These are phyloP conservation scores for Dioszegia aurantiaca DNA, from an alignment of 768 basidiomycete genomes.

Conservation along the genomic window DNA sequence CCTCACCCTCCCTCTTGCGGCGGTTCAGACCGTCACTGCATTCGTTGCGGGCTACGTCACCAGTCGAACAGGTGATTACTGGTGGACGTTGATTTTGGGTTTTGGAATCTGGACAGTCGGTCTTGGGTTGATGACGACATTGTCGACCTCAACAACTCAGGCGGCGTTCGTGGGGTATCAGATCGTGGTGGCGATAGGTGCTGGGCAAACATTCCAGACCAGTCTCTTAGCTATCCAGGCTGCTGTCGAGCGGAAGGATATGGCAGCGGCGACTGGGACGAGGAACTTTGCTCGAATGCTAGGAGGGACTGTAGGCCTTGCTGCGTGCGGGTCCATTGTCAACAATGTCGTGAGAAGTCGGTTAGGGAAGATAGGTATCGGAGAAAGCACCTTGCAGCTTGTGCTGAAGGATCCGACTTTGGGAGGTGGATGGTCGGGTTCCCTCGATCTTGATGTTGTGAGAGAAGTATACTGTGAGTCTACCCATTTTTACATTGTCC, in stretches of 20 bases:
- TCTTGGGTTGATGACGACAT: slow-evolving; percentile 66
- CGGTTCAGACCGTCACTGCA: slow-evolving; percentile 62
- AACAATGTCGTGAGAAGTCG: slow-evolving; percentile 35
- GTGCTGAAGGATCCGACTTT: slow-evolving; percentile 44
- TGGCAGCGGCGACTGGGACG: slow-evolving; percentile 69
- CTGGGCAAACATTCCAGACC: slow-evolving; percentile 57
- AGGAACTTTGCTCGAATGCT: slow-evolving; percentile 62
- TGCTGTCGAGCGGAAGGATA: slow-evolving; percentile 66
- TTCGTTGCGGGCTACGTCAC: slow-evolving; percentile 61
- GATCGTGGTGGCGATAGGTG: slow-evolving; percentile 62
- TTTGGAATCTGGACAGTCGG: slow-evolving; percentile 69
- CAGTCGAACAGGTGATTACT: slow-evolving; percentile 66
- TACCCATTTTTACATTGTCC: no score
- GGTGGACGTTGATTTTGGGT: slow-evolving; percentile 64
- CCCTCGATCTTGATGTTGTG: background rate
- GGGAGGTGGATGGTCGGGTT: background rate
- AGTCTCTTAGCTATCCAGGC: slow-evolving; percentile 63
- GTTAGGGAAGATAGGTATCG: slow-evolving; percentile 11
- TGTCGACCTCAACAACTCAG: slow-evolving; percentile 57
- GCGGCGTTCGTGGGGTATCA: slow-evolving; percentile 62
- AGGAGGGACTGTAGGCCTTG: slow-evolving; percentile 68
- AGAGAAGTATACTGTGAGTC: slow-evolving; percentile 42
- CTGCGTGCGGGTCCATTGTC: slow-evolving; percentile 49
- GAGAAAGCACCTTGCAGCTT: slow-evolving; percentile 12
- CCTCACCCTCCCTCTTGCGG: slow-evolving; percentile 67